phyloP scores from a whole-genome alignment of 2,329 filamentous ascomycete species.

The Colletotrichum paranaense region DNA sequence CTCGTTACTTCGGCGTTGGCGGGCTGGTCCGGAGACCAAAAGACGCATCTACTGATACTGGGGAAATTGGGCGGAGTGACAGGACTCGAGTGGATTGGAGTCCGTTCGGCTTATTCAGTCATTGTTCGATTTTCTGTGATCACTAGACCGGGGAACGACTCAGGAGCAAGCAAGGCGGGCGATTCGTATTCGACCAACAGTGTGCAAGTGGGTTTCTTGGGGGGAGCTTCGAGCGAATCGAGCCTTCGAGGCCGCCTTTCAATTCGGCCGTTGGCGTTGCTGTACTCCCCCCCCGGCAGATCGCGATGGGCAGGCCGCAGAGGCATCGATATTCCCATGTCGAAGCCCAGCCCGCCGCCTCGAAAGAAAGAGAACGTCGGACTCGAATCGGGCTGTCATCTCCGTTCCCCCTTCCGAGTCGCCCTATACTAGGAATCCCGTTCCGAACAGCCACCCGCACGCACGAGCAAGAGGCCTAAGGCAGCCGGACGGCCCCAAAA shows the following conservation, averaged over 20 bases:
- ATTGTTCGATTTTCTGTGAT: background rate
- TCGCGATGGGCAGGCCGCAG: slow-evolving; percentile 7
- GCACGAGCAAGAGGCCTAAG: background rate
- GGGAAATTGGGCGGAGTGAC: slow-evolving; percentile 24
- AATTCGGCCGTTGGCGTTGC: slow-evolving; percentile 15
- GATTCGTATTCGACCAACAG: slow-evolving; percentile 19
- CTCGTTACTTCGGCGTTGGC: no score
- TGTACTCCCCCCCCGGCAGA: background rate
- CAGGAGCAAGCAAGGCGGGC: background rate
- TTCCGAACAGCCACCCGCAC: background rate
- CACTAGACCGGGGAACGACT: slow-evolving; percentile 8
- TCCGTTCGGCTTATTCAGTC: background rate
- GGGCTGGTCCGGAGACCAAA: background rate
- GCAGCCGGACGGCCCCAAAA: background rate
- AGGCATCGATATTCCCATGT: background rate
- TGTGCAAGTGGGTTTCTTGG: background rate
- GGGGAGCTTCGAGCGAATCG: background rate
- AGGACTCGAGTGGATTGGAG: background rate
- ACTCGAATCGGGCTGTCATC: slow-evolving; percentile 22
- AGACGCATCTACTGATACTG: background rate
- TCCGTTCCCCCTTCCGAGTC: slow-evolving; percentile 25
- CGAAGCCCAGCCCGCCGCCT: slow-evolving; percentile 2
- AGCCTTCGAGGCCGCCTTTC: background rate
- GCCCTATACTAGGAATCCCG: slow-evolving; percentile 12
- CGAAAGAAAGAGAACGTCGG: slow-evolving; percentile 9